Evolutionary conservation across 306 rosid genomes (phyloP).

Genomic region (Astragalus glycyphyllos): DNA sequence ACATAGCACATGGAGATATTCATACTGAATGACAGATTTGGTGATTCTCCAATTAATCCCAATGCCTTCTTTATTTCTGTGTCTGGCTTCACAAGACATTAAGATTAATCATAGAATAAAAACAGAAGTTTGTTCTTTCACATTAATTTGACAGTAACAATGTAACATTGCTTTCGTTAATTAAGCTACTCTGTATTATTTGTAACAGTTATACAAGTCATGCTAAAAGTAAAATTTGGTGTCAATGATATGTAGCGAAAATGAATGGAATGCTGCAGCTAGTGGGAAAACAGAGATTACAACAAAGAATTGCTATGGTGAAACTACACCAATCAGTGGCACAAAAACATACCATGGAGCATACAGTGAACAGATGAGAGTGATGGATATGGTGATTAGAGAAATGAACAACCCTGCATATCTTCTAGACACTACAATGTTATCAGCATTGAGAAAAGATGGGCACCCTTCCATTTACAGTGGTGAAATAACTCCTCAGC

Average conservation of each 20-base stretch:
- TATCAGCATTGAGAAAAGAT: slow-evolving; percentile 82
- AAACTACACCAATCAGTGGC: slow-evolving; percentile 70
- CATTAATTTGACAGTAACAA: background rate
- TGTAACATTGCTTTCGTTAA: background rate
- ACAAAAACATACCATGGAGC: slow-evolving; percentile 51
- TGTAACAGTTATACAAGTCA: background rate
- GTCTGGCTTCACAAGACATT: background rate
- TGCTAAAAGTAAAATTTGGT: background rate
- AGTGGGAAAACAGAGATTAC: slow-evolving; percentile 44
- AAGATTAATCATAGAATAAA: background rate
- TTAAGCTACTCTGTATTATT: background rate
- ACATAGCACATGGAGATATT: slow-evolving; percentile 36
- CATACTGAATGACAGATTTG: background rate
- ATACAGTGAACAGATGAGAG: slow-evolving; percentile 75
- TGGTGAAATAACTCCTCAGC: slow-evolving; percentile 80
- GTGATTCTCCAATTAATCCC: background rate
- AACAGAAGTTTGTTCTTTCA: background rate
- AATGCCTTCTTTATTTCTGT: background rate
- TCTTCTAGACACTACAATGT: slow-evolving; percentile 79
- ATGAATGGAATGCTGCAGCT: slow-evolving; percentile 60
- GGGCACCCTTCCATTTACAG: slow-evolving; percentile 91
- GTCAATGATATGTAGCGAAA: slow-evolving; percentile 57
- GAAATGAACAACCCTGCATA: slow-evolving; percentile 68
- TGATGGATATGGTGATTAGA: slow-evolving; percentile 69
- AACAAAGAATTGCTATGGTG: slow-evolving; percentile 84